Percentiles rank a stretch among this genome's conserved stretches.
These are phyloP conservation scores for Leonotis leonurus DNA, from an alignment of 257 asterid genomes.

Conservation along the genomic window DNA sequence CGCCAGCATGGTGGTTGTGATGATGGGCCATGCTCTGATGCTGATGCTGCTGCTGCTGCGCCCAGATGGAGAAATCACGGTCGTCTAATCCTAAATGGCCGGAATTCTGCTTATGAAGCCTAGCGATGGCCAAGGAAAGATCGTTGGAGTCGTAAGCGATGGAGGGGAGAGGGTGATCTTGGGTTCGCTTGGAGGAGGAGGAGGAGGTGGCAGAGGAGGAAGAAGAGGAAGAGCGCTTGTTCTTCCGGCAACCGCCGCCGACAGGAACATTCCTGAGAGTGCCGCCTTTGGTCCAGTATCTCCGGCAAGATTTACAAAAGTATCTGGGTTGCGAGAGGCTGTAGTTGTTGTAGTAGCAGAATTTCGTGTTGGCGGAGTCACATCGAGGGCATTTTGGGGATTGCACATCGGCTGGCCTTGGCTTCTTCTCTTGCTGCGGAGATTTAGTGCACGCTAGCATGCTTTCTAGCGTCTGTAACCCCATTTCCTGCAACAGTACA, in stretches of 20 bases:
- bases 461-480: slow-evolving; percentile 74
- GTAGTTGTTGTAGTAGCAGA: slow-evolving; percentile 93
- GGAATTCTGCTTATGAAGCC: slow-evolving; percentile 54
- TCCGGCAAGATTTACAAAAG: slow-evolving; percentile 89
- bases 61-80: slow-evolving; percentile 34
- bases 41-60: slow-evolving; percentile 22
- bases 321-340: slow-evolving; percentile 93
- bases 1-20: neutral
- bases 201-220: slow-evolving; percentile 45
- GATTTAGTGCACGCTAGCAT: slow-evolving; percentile 57
- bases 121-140: slow-evolving; percentile 52
- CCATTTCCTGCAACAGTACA: slow-evolving; percentile 65
- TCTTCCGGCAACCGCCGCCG: slow-evolving; percentile 88
- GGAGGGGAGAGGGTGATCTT: slow-evolving; percentile 33
- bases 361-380: slow-evolving; percentile 86
- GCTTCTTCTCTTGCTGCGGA: slow-evolving; percentile 54
- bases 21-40: slow-evolving; percentile 21
- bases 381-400: slow-evolving; percentile 84
- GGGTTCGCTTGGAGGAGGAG: slow-evolving; percentile 26
- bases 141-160: slow-evolving; percentile 43
- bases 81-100: slow-evolving; percentile 24
- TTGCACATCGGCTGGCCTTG: slow-evolving; percentile 58
- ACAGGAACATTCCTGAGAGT: slow-evolving; percentile 86
- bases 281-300: slow-evolving; percentile 97
- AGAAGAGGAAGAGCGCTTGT: slow-evolving; percentile 46